Conservation (phyloP, 495 filamentous ascomycete genomes). For the Cryomyces antarcticus region DNA sequence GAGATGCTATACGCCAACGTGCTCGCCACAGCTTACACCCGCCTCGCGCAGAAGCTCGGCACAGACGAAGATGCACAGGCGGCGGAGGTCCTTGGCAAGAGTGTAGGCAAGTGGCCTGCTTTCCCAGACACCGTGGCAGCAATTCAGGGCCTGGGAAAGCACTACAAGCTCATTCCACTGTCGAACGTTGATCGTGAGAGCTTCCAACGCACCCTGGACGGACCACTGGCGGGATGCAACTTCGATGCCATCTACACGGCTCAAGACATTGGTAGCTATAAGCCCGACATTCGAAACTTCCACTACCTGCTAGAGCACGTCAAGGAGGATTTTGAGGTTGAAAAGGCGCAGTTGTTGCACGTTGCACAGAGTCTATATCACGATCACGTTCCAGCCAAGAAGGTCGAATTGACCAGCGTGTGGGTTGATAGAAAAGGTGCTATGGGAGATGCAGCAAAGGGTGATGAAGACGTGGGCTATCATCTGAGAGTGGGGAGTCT, state of each 20-base stretch:
- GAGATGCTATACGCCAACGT: constrained; percentile 5
- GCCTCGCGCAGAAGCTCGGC: neutral
- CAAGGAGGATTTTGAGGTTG: constrained; percentile 32
- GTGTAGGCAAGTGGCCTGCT: constrained; percentile 4
- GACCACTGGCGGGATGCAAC: constrained; percentile 25
- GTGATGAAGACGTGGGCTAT: constrained; percentile 24
- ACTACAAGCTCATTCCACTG: constrained; percentile 50
- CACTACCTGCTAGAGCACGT: constrained; percentile 36
- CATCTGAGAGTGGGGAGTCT: constrained; percentile 43
- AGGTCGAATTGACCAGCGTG: constrained; percentile 38
- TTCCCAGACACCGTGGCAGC: constrained; percentile 13
- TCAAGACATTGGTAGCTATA: constrained; percentile 55
- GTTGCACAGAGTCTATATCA: constrained; percentile 48
- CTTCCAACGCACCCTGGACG: constrained; percentile 31
- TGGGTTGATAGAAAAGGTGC: constrained; percentile 44
- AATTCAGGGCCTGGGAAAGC: constrained; percentile 24
- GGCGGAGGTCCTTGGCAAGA: too few relatives aligned
- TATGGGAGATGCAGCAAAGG: constrained; percentile 19
- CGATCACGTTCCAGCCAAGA: constrained; percentile 50
- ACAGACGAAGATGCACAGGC: neutral
- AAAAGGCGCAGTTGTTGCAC: constrained; percentile 37
- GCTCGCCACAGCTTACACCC: constrained; percentile 3
- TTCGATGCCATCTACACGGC: constrained; percentile 61
- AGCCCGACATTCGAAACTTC: constrained; percentile 49
- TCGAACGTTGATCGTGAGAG: constrained; percentile 50